phyloP scores from a whole-genome alignment of 768 basidiomycete species.

The Amanita muscaria region DNA sequence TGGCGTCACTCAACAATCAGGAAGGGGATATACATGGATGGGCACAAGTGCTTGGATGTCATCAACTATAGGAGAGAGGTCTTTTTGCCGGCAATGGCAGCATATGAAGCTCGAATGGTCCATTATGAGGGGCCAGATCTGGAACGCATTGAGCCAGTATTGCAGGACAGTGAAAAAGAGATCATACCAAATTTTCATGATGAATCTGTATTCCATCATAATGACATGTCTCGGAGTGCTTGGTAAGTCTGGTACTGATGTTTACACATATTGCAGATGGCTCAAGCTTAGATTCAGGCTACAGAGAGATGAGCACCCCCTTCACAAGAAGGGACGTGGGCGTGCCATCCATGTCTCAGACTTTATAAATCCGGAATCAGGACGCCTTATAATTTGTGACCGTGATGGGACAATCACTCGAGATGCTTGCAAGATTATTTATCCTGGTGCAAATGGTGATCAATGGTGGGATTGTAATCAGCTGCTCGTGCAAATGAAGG shows the following conservation, averaged over 20 bases:
- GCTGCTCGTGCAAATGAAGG: slow-evolving; percentile 22
- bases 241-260: slow-evolving; percentile 7
- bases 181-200: slow-evolving; percentile 24
- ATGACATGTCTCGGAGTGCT: slow-evolving; percentile 13
- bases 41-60: slow-evolving; percentile 27
- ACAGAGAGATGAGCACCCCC: slow-evolving; percentile 1
- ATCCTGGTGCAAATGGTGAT: slow-evolving; percentile 16
- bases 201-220: slow-evolving; percentile 22
- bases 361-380: slow-evolving; percentile 20
- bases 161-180: slow-evolving; percentile 16
- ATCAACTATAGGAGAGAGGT: slow-evolving; percentile 21
- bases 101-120: slow-evolving; percentile 17
- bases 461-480: slow-evolving; percentile 26
- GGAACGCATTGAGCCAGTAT: slow-evolving; percentile 9
- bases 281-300: slow-evolving; percentile 1
- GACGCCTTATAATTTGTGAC: slow-evolving; percentile 16
- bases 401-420: slow-evolving; percentile 16
- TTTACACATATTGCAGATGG: background rate
- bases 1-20: slow-evolving; percentile 19
- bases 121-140: slow-evolving; percentile 9
- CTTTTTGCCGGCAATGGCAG: slow-evolving; percentile 20
- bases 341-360: slow-evolving; percentile 23
- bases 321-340: slow-evolving; percentile 19
- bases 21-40: slow-evolving; percentile 31
- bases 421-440: slow-evolving; percentile 21